phyloP scores from a whole-genome alignment of 192 early-diverging fungal genomes.

The Podila verticillata region DNA sequence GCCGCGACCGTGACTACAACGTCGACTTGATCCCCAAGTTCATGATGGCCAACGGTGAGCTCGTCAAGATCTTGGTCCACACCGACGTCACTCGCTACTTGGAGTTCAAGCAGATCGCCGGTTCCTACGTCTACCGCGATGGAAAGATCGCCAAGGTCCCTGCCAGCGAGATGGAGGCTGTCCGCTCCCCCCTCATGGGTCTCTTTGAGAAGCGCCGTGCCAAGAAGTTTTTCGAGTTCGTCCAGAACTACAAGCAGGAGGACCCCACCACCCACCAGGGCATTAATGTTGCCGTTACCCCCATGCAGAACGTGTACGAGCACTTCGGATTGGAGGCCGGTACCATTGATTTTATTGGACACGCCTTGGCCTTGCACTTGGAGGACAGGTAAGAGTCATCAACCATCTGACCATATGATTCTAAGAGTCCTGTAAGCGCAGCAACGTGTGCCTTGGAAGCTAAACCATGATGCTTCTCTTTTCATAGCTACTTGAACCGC shows the following conservation, averaged over 20 bases:
- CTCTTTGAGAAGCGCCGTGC: slow-evolving; percentile 93
- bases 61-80: slow-evolving; percentile 96
- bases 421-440: background rate
- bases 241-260: slow-evolving; percentile 89
- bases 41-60: slow-evolving; percentile 98
- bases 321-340: slow-evolving; percentile 93
- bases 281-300: slow-evolving; percentile 76
- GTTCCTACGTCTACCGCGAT: slow-evolving; percentile 92
- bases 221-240: slow-evolving; percentile 96
- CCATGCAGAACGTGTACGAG: slow-evolving; percentile 89
- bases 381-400: slow-evolving; percentile 73
- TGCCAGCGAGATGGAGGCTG: slow-evolving; percentile 86
- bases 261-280: slow-evolving; percentile 87
- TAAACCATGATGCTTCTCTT: background rate
- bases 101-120: slow-evolving; percentile 96
- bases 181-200: slow-evolving; percentile 88
- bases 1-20: slow-evolving; percentile 91
- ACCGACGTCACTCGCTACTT: slow-evolving; percentile 98
- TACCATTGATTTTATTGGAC: slow-evolving; percentile 98
- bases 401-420: too few relatives aligned
- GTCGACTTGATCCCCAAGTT: slow-evolving; percentile 99
- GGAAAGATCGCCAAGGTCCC: slow-evolving; percentile 97
- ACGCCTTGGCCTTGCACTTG: slow-evolving; percentile 95
- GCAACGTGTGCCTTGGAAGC: background rate
- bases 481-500: slow-evolving; percentile 64